A percentile compares a stretch with the other conserved stretches of the same genome.
Evolutionary conservation across 164 flowering plant species (phyloP).

Genomic region (Warburgia ugandensis): DNA sequence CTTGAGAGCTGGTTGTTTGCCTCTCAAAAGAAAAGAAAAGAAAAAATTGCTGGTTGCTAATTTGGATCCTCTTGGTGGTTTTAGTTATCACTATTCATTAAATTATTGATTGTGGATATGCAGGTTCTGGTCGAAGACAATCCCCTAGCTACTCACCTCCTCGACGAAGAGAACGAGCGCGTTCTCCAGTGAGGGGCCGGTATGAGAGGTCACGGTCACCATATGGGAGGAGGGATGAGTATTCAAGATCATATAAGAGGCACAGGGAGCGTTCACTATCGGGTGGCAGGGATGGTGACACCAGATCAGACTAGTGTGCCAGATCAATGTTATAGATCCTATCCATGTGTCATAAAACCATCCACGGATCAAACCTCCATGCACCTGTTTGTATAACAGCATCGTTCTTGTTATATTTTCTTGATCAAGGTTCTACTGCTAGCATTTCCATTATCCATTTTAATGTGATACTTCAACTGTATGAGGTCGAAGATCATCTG

Average conservation of each 20-base stretch:
- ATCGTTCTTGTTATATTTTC: neutral
- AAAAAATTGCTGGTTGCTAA: no score
- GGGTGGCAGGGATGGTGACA: constrained; percentile 16
- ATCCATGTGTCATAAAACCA: neutral
- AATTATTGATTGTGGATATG: no score
- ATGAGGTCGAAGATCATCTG: no score
- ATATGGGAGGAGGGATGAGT: constrained; percentile 25
- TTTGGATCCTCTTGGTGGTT: no score
- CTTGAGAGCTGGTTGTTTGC: no score
- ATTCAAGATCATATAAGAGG: constrained; percentile 22
- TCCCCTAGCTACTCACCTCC: constrained; percentile 51
- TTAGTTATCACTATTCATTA: no score
- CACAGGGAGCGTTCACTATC: constrained; percentile 33
- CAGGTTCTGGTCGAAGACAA: constrained; percentile 35
- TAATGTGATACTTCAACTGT: no score
- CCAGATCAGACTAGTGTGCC: constrained; percentile 1
- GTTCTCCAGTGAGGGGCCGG: constrained; percentile 23
- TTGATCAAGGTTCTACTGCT: neutral
- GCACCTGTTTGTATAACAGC: no score
- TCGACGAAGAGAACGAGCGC: constrained; percentile 28
- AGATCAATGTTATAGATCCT: neutral
- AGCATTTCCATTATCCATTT: neutral
- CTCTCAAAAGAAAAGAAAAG: no score
- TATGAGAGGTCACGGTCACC: constrained; percentile 43
- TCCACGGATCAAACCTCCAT: no score